Conservation (phyloP, 2,329 filamentous ascomycete species). For the Fusarium sterilihyphosum region DNA sequence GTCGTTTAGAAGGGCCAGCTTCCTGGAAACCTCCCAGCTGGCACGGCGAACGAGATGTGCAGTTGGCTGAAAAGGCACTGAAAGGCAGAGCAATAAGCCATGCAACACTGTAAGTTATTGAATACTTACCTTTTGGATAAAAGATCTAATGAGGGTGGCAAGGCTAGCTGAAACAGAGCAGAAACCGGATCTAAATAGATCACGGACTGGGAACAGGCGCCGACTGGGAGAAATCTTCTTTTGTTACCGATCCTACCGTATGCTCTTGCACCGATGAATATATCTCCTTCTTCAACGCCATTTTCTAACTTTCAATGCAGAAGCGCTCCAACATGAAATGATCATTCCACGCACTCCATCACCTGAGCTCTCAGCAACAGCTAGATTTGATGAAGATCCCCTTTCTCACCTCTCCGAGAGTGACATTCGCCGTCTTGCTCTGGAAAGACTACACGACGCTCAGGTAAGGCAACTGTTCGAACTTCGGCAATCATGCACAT, state of each 20-base stretch:
- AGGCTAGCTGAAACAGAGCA: background rate
- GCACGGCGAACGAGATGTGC: background rate
- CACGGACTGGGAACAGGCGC: too few relatives aligned
- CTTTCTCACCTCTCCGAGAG: constrained; percentile 13
- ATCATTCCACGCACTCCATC: constrained; percentile 35
- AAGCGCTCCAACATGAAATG: constrained; percentile 32
- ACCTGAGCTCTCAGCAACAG: background rate
- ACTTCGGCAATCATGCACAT: fast-evolving
- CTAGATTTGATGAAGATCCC: background rate
- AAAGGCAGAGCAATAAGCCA: constrained; percentile 44
- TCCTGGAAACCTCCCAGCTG: fast-evolving
- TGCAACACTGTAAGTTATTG: constrained; percentile 22
- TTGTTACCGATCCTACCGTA: constrained; percentile 38
- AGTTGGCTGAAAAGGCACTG: constrained; percentile 37
- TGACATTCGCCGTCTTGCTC: constrained; percentile 34
- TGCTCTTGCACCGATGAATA: background rate
- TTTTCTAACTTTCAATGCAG: constrained; percentile 14
- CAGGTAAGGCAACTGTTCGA: constrained; percentile 8
- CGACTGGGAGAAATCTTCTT: constrained; percentile 20
- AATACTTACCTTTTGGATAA: fast-evolving
- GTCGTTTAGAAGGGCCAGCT: fast-evolving
- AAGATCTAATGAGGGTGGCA: background rate
- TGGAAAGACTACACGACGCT: constrained; percentile 23
- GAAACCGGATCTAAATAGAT: background rate
- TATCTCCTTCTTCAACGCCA: background rate